These are phyloP conservation scores for Kuraishia floccosa DNA, from an alignment of 805 yeast species.

Conservation along the genomic window DNA sequence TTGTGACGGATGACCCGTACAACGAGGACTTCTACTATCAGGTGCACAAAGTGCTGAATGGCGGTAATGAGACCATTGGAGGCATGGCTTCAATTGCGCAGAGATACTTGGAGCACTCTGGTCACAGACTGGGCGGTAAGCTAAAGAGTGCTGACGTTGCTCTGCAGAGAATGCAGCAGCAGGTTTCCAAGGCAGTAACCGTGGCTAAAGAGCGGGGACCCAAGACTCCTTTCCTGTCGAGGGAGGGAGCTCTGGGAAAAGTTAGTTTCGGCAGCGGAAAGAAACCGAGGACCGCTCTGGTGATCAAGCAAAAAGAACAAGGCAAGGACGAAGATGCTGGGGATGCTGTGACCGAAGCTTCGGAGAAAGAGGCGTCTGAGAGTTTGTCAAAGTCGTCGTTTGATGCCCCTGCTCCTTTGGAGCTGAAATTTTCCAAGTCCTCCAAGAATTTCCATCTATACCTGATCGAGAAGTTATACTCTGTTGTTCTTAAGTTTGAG, in stretches of 20 bases:
- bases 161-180: slow-evolving; percentile 95
- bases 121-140: slow-evolving; percentile 83
- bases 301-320: slow-evolving; percentile 31
- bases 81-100: slow-evolving; percentile 79
- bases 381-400: slow-evolving; percentile 19
- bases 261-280: slow-evolving; percentile 70
- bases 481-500: slow-evolving; percentile 69
- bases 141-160: slow-evolving; percentile 81
- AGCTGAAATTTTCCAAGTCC: slow-evolving; percentile 19
- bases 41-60: slow-evolving; percentile 62
- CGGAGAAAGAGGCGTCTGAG: slow-evolving; percentile 8
- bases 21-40: slow-evolving; percentile 95
- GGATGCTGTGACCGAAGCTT: slow-evolving; percentile 13
- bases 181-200: slow-evolving; percentile 91
- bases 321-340: slow-evolving; percentile 9
- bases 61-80: slow-evolving; percentile 39
- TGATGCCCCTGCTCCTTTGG: slow-evolving; percentile 15
- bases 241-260: slow-evolving; percentile 86
- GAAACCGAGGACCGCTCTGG: slow-evolving; percentile 81
- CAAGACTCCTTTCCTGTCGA: slow-evolving; percentile 43
- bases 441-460: slow-evolving; percentile 45
- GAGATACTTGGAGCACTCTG: slow-evolving; percentile 84
- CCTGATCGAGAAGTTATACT: slow-evolving; percentile 69
- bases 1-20: slow-evolving; percentile 94
- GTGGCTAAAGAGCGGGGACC: slow-evolving; percentile 80